These are phyloP conservation scores for Xylaria hypoxylon DNA, from an alignment of 2,329 filamentous ascomycete genomes.

Conservation along the genomic window DNA sequence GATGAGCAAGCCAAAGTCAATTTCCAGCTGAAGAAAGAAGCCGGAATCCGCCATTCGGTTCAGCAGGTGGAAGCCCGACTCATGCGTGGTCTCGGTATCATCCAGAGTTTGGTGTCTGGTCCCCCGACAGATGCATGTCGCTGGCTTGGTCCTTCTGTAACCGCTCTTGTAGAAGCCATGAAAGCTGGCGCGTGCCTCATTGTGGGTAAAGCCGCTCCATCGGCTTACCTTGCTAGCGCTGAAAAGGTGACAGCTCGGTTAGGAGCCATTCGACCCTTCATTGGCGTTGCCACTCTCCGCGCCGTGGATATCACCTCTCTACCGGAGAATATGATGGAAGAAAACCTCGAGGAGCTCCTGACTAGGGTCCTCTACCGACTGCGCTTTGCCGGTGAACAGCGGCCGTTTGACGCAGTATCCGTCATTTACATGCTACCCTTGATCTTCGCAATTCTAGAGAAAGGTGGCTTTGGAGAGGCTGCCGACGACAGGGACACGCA, in stretches of 20 bases:
- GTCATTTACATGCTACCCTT: slow-evolving; percentile 89
- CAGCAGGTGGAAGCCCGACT: slow-evolving; percentile 76
- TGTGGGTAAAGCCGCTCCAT: slow-evolving; percentile 81
- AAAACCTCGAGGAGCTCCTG: slow-evolving; percentile 84
- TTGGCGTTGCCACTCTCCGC: slow-evolving; percentile 88
- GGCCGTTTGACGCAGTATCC: slow-evolving; percentile 90
- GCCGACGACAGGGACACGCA: slow-evolving; percentile 89
- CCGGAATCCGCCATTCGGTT: slow-evolving; percentile 80
- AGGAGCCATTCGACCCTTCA: slow-evolving; percentile 80
- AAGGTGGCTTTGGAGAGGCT: slow-evolving; percentile 79
- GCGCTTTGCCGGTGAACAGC: slow-evolving; percentile 89
- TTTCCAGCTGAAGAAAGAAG: slow-evolving; percentile 88
- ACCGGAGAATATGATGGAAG: slow-evolving; percentile 76
- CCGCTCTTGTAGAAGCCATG: slow-evolving; percentile 77
- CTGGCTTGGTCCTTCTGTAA: slow-evolving; percentile 88
- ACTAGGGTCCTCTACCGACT: slow-evolving; percentile 92
- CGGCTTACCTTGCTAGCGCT: slow-evolving; percentile 83
- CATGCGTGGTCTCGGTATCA: slow-evolving; percentile 85
- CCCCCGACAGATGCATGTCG: slow-evolving; percentile 88
- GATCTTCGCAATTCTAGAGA: slow-evolving; percentile 79
- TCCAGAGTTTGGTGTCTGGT: slow-evolving; percentile 82
- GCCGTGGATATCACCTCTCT: slow-evolving; percentile 80
- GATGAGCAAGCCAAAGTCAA: slow-evolving; percentile 93
- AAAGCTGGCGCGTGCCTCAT: slow-evolving; percentile 84
- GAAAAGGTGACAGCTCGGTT: slow-evolving; percentile 79